A percentile compares a stretch with the other conserved stretches of the same genome.
Conservation (phyloP, 192 early-diverging fungal species). For the Coemansia sp. region DNA sequence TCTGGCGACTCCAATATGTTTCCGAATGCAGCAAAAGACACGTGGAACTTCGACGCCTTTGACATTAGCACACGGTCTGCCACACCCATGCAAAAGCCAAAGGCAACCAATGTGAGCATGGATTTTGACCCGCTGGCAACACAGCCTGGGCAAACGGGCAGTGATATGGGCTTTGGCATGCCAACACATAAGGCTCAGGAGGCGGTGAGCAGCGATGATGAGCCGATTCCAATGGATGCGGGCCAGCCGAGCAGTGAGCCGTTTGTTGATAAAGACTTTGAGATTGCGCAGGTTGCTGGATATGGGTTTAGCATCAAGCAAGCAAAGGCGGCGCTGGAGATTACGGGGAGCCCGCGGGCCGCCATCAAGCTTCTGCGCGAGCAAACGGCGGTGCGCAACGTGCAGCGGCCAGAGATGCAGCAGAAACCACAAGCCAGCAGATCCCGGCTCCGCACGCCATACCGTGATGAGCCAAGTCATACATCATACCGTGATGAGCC, state of each 20-base stretch:
- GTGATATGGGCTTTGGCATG: not conserved
- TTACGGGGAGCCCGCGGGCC: slow-evolving; percentile 64
- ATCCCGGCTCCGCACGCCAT: slow-evolving; percentile 15
- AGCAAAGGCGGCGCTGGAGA: slow-evolving; percentile 68
- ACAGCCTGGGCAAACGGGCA: not conserved
- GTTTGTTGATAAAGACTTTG: slow-evolving; percentile 46
- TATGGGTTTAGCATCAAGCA: slow-evolving; percentile 77
- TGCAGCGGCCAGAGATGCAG: slow-evolving; percentile 1
- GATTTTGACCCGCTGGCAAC: slow-evolving; percentile 42
- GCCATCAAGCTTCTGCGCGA: slow-evolving; percentile 51
- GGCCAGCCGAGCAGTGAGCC: slow-evolving; percentile 12
- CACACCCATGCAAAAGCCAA: slow-evolving; percentile 22
- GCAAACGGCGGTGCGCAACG: slow-evolving; percentile 21
- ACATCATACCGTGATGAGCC: too few species aligned
- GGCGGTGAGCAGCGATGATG: slow-evolving; percentile 26
- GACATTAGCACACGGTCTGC: slow-evolving; percentile 16
- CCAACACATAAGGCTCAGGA: not conserved
- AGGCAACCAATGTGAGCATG: slow-evolving; percentile 15
- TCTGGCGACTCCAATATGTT: slow-evolving; percentile 4
- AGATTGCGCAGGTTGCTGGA: slow-evolving; percentile 71
- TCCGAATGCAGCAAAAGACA: slow-evolving; percentile 14
- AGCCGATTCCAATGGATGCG: slow-evolving; percentile 35
- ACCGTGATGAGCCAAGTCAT: slow-evolving; percentile 9
- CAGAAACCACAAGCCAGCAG: not conserved
- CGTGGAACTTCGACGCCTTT: slow-evolving; percentile 53